Evolutionary conservation across 495 filamentous ascomycete species (phyloP), one percentile per base, ranked within the genome.

Genomic region (Aspergillus sparsus): DNA sequence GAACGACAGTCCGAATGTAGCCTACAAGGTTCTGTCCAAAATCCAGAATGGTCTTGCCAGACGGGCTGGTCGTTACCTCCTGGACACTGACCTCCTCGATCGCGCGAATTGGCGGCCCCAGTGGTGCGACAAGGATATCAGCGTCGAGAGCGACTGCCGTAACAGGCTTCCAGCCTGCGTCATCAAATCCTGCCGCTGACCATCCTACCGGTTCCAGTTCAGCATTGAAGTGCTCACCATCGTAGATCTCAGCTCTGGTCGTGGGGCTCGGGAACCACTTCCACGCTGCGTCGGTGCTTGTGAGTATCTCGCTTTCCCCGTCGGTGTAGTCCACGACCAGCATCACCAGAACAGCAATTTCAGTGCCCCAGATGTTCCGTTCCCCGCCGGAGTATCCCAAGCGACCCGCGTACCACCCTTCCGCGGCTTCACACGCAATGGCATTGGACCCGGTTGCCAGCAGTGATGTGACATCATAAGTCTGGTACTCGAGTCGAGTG

Each of bases 71-170:
- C n/a, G 79, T 65, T 15, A 83, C 64, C 10, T 74, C 55, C 37
- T 71, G 51, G 3, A 75, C 62, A 36, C 69, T 60, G 2, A 80
- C 54, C 18, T 74, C 69, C 50, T 76, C 66, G 0, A 68, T 60
- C 13, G 64, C 61, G 10, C 69, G 68, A 32, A 78, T 74, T 8
- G 79, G 77, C 3, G 78, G 71, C 0, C 66, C 74, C 57, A 80
- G 74, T 7, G 76, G 71, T 6, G 70, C 34, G 33, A 65, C 60
- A 44, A 82, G 57, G 62, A 64, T 16, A 9, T 49, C 35, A 55
- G 62, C 27, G 67, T 71, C 44, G 66, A 66, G 31, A 18, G 44
- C 52, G 1, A 77, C 55, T 46, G 57, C 32, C 18, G 65, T 47
- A 68, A 67, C 67, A 60, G 62, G 27, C 57, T 52, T 11, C 62